phyloP scores from a whole-genome alignment of 495 filamentous ascomycete genomes.

The Penicillium soppii region DNA sequence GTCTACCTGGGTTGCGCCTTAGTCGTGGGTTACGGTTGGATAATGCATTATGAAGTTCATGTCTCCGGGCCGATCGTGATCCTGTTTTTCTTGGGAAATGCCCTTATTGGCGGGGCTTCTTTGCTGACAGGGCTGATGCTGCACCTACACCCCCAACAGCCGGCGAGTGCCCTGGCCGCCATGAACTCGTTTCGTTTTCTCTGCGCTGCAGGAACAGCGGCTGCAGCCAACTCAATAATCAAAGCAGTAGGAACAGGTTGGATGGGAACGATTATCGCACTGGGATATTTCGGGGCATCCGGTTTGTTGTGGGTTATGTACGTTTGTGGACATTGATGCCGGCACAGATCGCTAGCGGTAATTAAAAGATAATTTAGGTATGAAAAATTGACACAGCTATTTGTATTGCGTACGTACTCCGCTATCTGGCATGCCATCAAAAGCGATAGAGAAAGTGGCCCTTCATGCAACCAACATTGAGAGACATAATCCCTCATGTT shows the following conservation, averaged over 20 bases:
- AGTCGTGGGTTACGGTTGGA: conserved; percentile 41
- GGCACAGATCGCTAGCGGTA: background rate
- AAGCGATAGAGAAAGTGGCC: no score
- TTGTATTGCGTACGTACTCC: no score
- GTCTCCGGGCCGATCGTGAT: conserved; percentile 5
- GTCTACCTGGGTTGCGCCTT: conserved; percentile 22
- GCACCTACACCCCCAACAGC: background rate
- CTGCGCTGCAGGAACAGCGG: background rate
- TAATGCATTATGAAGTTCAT: conserved; percentile 20
- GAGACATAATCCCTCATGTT: no score
- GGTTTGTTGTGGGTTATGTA: background rate
- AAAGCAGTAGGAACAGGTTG: conserved; percentile 1
- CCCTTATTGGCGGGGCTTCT: background rate
- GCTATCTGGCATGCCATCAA: no score
- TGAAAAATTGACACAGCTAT: no score
- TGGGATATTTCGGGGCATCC: background rate
- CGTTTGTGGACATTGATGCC: background rate
- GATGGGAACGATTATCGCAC: background rate
- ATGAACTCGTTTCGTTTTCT: background rate
- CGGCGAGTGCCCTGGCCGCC: background rate
- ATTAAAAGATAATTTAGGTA: no score
- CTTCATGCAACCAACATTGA: no score
- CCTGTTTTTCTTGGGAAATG: conserved; percentile 7
- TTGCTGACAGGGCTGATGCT: background rate
- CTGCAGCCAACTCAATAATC: background rate